These are phyloP conservation scores for Lecanosticta acicola DNA, from an alignment of 2,329 filamentous ascomycete genomes.

Conservation along the genomic window DNA sequence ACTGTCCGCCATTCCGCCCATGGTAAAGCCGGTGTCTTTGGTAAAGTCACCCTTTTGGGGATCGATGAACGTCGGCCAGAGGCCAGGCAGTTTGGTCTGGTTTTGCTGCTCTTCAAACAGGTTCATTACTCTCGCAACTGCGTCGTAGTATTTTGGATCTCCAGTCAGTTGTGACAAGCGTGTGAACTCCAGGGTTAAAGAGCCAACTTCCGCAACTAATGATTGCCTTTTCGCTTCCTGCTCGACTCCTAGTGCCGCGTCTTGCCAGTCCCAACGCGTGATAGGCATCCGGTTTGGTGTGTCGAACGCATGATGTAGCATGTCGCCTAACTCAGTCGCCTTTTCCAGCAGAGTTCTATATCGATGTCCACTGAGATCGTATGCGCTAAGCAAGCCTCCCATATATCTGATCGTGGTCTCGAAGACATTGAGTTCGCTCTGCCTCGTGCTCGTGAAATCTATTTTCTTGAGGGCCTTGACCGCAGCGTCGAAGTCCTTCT, in stretches of 20 bases:
- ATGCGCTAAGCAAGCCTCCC: conserved; percentile 63
- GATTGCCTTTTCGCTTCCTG: conserved; percentile 33
- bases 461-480: conserved; percentile 54
- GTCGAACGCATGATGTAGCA: conserved; percentile 63
- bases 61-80: conserved; percentile 57
- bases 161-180: conserved; percentile 58
- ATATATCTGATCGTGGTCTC: conserved; percentile 68
- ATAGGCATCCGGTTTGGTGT: conserved; percentile 64
- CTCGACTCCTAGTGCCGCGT: conserved; percentile 24
- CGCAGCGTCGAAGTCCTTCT: conserved; percentile 60
- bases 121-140: conserved; percentile 53
- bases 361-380: conserved; percentile 54
- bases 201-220: conserved; percentile 52
- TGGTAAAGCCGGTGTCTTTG: conserved; percentile 29
- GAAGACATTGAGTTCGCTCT: conserved; percentile 57
- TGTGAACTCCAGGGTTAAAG: conserved; percentile 58
- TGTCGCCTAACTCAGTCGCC: conserved; percentile 57
- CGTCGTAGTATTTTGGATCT: conserved; percentile 57
- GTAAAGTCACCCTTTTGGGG: conserved; percentile 33
- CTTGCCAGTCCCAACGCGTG: conserved; percentile 53
- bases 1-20: conserved; percentile 34
- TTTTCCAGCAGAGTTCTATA: conserved; percentile 52
- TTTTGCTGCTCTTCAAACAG: conserved; percentile 52
- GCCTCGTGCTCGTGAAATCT: conserved; percentile 54
- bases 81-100: conserved; percentile 53